Evolutionary conservation across 2,329 filamentous ascomycete genomes (phyloP).

Genomic region (Pyrenophora seminiperda): DNA sequence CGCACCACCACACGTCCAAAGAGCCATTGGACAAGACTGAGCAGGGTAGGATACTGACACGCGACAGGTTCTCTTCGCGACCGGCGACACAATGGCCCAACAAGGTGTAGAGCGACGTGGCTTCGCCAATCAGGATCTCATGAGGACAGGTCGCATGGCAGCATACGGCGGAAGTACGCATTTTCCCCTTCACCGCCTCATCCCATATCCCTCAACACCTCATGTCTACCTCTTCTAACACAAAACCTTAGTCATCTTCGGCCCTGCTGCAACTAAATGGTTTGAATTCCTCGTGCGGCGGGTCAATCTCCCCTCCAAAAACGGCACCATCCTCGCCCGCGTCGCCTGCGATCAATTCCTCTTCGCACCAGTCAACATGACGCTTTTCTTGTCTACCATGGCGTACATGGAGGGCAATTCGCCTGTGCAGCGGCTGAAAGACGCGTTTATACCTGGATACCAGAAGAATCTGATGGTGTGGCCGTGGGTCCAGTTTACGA

Average conservation of each 20-base stretch:
- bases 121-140: conserved; percentile 71
- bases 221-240: conserved; percentile 2
- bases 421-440: conserved; percentile 71
- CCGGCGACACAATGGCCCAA: conserved; percentile 89
- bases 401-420: conserved; percentile 74
- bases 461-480: conserved; percentile 86
- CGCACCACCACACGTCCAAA: neutral
- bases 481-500: conserved; percentile 82
- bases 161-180: conserved; percentile 75
- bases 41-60: conserved; percentile 3
- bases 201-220: neutral
- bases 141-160: conserved; percentile 77
- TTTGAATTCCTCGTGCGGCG: conserved; percentile 76
- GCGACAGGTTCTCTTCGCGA: conserved; percentile 78
- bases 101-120: conserved; percentile 86
- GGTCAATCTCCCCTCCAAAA: conserved; percentile 67
- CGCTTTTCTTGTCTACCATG: conserved; percentile 81
- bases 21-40: neutral
- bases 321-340: conserved; percentile 74
- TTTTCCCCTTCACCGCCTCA: neutral
- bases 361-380: conserved; percentile 84
- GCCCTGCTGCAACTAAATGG: conserved; percentile 86
- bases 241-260: conserved; percentile 70
- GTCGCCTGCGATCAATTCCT: conserved; percentile 78
- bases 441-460: conserved; percentile 73